Percentiles rank a stretch among this genome's conserved stretches.
Conservation (phyloP, 2,329 filamentous ascomycete genomes). For the Xylaria sp. region DNA sequence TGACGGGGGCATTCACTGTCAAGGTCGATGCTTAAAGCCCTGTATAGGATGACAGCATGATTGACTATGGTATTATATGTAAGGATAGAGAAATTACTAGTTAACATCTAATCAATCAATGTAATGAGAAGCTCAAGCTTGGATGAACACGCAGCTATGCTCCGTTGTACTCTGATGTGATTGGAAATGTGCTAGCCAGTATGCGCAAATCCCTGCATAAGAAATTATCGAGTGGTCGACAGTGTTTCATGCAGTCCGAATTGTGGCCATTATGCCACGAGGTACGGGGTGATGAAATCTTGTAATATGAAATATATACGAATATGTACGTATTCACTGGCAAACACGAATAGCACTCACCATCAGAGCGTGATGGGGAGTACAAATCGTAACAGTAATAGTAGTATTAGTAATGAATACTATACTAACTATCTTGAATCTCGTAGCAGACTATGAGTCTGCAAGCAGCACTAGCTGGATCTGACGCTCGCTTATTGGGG, state of each 20-base stretch:
- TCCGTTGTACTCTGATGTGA: neutral
- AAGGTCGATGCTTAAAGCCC: conserved; percentile 31
- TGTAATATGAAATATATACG: neutral
- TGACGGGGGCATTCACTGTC: conserved; percentile 44
- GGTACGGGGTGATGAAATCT: neutral
- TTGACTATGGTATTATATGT: neutral
- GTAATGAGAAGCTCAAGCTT: conserved; percentile 3
- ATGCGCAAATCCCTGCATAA: neutral
- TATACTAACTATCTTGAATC: conserved; percentile 1
- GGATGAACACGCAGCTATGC: neutral
- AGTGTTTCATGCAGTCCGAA: neutral
- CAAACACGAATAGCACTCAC: neutral
- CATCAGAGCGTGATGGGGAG: neutral
- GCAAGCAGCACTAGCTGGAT: neutral
- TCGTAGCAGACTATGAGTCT: conserved; percentile 4
- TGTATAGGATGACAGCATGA: neutral
- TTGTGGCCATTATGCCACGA: neutral
- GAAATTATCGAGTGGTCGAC: neutral
- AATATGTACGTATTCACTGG: neutral
- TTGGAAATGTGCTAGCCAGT: neutral
- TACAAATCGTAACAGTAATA: neutral
- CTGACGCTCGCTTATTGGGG: conserved; percentile 6
- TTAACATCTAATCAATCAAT: conserved; percentile 13
- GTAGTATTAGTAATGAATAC: neutral
- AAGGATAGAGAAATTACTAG: neutral